Percentiles rank a stretch among this genome's conserved stretches.
These are phyloP conservation scores for Vitis amurensis DNA, from an alignment of 164 flowering plant genomes.

Conservation along the genomic window DNA sequence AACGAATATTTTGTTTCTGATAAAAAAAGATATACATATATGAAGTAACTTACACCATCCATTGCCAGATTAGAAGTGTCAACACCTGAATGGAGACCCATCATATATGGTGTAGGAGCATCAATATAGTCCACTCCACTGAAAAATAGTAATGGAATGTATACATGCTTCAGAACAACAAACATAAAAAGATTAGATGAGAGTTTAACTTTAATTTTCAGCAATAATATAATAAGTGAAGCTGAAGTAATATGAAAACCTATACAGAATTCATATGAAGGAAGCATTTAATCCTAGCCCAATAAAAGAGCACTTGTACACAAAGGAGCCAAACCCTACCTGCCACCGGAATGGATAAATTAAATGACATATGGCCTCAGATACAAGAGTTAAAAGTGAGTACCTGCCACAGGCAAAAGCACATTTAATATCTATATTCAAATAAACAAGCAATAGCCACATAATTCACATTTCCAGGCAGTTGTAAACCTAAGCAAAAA, in stretches of 20 bases:
- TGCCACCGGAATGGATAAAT: conserved; percentile 98
- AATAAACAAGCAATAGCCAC: not conserved
- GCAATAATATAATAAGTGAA: not conserved
- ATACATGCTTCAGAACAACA: conserved; percentile 93
- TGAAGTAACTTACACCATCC: conserved; percentile 91
- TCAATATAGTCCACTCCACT: conserved; percentile 99
- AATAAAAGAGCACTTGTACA: not conserved
- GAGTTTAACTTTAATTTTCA: conserved; percentile 5
- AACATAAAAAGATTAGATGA: conserved; percentile 44
- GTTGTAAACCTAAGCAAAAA: not conserved
- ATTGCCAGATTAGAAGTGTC: conserved; percentile 80
- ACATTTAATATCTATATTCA: conserved; percentile 1
- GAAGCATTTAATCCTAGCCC: not conserved
- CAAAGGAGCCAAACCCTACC: conserved; percentile 41
- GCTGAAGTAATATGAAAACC: not conserved
- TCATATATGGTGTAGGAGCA: conserved; percentile 99
- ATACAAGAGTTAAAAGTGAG: conserved; percentile 84
- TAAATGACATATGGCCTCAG: conserved; percentile 97
- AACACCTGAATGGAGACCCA: conserved; percentile 99
- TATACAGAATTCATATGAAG: not conserved
- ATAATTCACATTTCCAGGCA: no score
- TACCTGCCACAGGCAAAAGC: conserved; percentile 55
- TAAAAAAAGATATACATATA: not conserved
- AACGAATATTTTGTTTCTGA: not conserved
- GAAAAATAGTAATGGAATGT: conserved; percentile 99